phyloP scores from a whole-genome alignment of 371 early-diverging fungal genomes.

The Dichotomocladium elegans region DNA sequence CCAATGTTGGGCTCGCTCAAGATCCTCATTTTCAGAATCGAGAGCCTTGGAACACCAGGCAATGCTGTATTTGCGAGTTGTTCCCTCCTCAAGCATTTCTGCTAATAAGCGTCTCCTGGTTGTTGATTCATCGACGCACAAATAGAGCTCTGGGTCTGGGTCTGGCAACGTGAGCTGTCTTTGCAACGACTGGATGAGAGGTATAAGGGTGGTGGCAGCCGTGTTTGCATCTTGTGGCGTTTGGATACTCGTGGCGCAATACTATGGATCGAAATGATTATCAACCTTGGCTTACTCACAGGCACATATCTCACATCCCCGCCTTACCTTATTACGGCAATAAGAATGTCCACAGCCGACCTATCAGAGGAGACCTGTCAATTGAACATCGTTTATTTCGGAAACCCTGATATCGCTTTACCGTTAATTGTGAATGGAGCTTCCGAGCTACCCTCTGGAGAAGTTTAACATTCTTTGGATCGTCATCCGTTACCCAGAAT shows the following conservation, averaged over 20 bases:
- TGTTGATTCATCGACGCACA: constrained; percentile 68
- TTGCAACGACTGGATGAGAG: constrained; percentile 43
- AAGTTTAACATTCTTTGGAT: constrained; percentile 72
- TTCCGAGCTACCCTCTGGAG: constrained; percentile 67
- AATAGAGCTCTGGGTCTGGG: constrained; percentile 38
- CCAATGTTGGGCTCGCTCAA: constrained; percentile 57
- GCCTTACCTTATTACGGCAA: constrained; percentile 64
- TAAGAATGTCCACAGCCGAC: constrained; percentile 68
- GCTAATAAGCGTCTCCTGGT: constrained; percentile 52
- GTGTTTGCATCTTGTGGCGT: constrained; percentile 61
- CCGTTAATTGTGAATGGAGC: constrained; percentile 74
- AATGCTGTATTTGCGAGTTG: constrained; percentile 39
- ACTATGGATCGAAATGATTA: constrained; percentile 12
- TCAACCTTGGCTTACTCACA: not conserved
- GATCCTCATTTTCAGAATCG: constrained; percentile 50
- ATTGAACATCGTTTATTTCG: not conserved
- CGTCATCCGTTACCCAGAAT: constrained; percentile 76
- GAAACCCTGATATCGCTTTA: not conserved
- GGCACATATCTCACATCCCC: not conserved
- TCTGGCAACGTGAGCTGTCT: constrained; percentile 18
- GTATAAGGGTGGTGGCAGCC: constrained; percentile 60
- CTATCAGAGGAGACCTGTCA: not conserved
- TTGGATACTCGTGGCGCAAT: constrained; percentile 62
- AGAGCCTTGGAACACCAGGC: constrained; percentile 74
- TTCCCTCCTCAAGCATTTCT: constrained; percentile 36